Evolutionary conservation across 2,329 filamentous ascomycete species (phyloP), one percentile per base, ranked within the genome.

Genomic region (Alternaria rosae): DNA sequence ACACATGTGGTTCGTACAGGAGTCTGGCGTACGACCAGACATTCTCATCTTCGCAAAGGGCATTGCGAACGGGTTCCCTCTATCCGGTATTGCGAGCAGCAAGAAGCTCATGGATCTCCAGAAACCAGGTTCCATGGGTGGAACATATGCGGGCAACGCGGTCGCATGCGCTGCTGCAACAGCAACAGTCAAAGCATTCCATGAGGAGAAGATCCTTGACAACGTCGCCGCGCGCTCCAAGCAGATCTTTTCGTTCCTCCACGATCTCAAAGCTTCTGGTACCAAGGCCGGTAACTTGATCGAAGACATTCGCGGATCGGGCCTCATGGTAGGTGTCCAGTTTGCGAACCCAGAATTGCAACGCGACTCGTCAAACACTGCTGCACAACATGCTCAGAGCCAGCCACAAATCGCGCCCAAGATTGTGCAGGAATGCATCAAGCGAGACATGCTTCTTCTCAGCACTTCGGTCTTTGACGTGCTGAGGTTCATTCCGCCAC

Each of bases 1-100:
- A 20, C 78, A 79, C 43, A 80, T 82, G 77, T 82, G 81, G 59
- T 80, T 80, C 6, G 69, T 82, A 12, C 79, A 83, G 62, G 79
- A 82, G 59, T 82, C 74, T 59, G 76, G 73, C 23, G 80, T 83
- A 17, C 71, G 79, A 17, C 81, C 81, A 3, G 81, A 83, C 50
- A 80, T 83, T 26, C 64, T 82, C 43, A 70, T 82, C 60, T 81
- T 83, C 70, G 79, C 72, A 28, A 75, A 75, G 64, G 72, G 72
- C 12, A 74, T 75, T 41, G 72, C 72, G 2, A 75, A 75, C 30
- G 72, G 72, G 10, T 75, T 75, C 28, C 72, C 72, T 10, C 62
- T 75, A 11, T 73, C 70, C 15, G 72, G 72, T 2, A 75, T 75
- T 23, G 72, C 72, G 10, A 73, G 70, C 52, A 54, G 61, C 13